Percentiles rank a stretch among this genome's conserved stretches.
Evolutionary conservation across 2,329 filamentous ascomycete species (phyloP).

Genomic region (Venturia aucupariae): DNA sequence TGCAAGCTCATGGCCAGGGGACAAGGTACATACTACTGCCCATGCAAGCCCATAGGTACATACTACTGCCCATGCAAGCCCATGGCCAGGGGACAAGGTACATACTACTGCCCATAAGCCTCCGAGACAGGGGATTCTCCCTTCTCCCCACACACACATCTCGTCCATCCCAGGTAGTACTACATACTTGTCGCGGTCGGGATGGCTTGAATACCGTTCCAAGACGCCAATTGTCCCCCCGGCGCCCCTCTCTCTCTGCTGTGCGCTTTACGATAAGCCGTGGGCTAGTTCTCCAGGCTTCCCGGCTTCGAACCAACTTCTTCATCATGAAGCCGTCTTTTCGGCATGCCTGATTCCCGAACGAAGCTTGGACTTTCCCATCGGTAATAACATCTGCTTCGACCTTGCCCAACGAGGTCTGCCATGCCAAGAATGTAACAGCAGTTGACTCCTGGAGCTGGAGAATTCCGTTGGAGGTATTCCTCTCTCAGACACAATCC

Average conservation of each 20-base stretch:
- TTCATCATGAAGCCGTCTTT: background rate
- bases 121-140: background rate
- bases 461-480: background rate
- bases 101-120: too few relatives aligned
- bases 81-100: background rate
- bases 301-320: background rate
- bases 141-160: background rate
- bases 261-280: conserved; percentile 1
- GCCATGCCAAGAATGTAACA: background rate
- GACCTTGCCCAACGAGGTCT: background rate
- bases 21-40: too few relatives aligned
- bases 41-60: too few relatives aligned
- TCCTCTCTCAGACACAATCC: background rate
- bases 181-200: background rate
- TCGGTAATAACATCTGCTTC: conserved; percentile 3
- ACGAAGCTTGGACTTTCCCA: background rate
- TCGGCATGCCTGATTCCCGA: conserved; percentile 7
- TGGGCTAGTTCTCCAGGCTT: background rate
- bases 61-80: too few relatives aligned
- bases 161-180: too few relatives aligned
- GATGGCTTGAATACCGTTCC: conserved; percentile 7
- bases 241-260: background rate
- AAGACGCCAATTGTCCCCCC: background rate
- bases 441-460: background rate
- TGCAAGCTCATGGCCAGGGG: background rate